Conservation (phyloP, 2,329 filamentous ascomycete species). For the Cladosporium halotolerans region DNA sequence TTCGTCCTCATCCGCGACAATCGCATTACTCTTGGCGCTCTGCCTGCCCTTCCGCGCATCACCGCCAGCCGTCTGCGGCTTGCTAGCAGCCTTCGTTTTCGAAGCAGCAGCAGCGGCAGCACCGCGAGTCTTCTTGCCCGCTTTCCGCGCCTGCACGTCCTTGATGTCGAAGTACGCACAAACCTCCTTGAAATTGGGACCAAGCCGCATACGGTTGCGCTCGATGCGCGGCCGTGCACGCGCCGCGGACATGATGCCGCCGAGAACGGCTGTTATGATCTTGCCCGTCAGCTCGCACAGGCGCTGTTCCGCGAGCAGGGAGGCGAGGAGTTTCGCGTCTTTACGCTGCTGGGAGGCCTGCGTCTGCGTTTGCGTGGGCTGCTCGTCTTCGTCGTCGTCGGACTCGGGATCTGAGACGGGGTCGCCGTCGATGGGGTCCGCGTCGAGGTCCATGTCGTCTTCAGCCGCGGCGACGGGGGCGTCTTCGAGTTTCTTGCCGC, state of each 20-base stretch:
- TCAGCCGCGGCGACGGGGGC: constrained; percentile 24
- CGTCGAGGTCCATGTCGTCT: constrained; percentile 39
- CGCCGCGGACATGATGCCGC: constrained; percentile 63
- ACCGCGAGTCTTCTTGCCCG: constrained; percentile 37
- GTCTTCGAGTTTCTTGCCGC: constrained; percentile 26
- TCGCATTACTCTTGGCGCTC: constrained; percentile 36
- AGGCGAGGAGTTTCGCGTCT: constrained; percentile 49
- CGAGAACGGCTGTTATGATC: constrained; percentile 72
- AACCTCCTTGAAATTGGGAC: constrained; percentile 79
- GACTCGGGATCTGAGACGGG: constrained; percentile 56
- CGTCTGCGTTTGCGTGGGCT: constrained; percentile 43
- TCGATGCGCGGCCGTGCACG: constrained; percentile 65
- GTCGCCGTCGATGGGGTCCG: constrained; percentile 50
- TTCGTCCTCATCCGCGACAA: constrained; percentile 36
- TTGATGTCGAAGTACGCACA: constrained; percentile 68
- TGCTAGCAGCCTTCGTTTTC: constrained; percentile 25
- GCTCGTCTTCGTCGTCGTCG: constrained; percentile 42
- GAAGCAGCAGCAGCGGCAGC: constrained; percentile 15
- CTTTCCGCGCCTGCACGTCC: constrained; percentile 46
- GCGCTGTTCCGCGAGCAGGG: constrained; percentile 73
- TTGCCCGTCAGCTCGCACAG: constrained; percentile 82
- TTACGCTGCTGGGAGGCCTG: constrained; percentile 51
- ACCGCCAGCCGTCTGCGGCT: not conserved
- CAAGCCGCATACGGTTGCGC: constrained; percentile 73
- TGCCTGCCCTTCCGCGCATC: constrained; percentile 36